These are phyloP conservation scores for Sesbania bispinosa DNA, from an alignment of 306 rosid species.

Conservation along the genomic window DNA sequence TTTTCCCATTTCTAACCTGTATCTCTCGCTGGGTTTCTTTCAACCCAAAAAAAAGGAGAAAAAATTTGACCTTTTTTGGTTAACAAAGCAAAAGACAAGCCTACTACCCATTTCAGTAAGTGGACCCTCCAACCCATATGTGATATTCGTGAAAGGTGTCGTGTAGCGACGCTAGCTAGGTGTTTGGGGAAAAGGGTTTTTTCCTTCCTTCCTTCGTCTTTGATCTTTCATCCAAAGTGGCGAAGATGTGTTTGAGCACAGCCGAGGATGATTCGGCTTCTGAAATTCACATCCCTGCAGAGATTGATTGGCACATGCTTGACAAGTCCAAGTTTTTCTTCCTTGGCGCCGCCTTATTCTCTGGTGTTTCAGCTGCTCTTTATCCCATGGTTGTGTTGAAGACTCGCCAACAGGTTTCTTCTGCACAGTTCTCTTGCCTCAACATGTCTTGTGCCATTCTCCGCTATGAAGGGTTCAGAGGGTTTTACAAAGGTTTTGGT, in stretches of 20 bases:
- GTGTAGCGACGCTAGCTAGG: background rate
- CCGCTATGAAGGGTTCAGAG: slow-evolving; percentile 74
- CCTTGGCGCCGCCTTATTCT: slow-evolving; percentile 90
- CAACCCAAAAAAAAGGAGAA: background rate
- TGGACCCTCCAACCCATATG: background rate
- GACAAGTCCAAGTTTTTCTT: slow-evolving; percentile 92
- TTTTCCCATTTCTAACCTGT: background rate
- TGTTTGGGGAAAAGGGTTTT: background rate
- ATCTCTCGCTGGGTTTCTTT: background rate
- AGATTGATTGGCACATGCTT: slow-evolving; percentile 95
- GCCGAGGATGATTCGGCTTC: slow-evolving; percentile 73
- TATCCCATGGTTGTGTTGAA: slow-evolving; percentile 83
- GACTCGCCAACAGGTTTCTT: slow-evolving; percentile 80
- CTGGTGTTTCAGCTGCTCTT: slow-evolving; percentile 78
- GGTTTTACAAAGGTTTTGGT: slow-evolving; percentile 91
- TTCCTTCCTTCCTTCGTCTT: background rate
- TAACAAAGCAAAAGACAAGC: background rate
- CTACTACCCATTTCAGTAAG: background rate
- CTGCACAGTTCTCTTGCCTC: slow-evolving; percentile 57
- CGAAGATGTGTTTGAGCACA: slow-evolving; percentile 74
- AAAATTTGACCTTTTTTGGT: background rate
- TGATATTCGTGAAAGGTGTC: background rate
- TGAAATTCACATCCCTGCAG: slow-evolving; percentile 78
- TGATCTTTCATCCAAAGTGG: slow-evolving; percentile 37
- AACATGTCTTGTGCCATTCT: slow-evolving; percentile 63